Percentiles rank a stretch among this genome's conserved stretches.
Conservation (phyloP, 148 eudicot species). For the Vaccinium macrocarpon region DNA sequence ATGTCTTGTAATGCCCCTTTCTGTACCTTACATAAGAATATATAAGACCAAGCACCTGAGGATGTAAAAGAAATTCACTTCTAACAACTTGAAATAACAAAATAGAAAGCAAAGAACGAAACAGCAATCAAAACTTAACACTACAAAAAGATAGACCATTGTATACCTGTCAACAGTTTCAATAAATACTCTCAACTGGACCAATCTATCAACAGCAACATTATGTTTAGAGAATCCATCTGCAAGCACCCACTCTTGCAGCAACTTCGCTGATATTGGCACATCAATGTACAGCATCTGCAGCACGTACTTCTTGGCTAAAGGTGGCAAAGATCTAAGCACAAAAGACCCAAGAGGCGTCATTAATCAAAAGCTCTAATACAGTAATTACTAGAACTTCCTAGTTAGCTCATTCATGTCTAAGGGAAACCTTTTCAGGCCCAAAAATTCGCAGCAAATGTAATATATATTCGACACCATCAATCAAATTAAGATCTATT, state of each 20-base stretch:
- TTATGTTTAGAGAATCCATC: conserved; percentile 84
- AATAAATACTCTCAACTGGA: conserved; percentile 70
- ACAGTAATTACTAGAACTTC: neutral
- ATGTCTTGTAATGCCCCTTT: neutral
- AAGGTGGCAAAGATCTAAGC: conserved; percentile 84
- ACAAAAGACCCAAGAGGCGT: conserved; percentile 12
- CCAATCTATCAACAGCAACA: conserved; percentile 78
- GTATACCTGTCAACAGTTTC: conserved; percentile 75
- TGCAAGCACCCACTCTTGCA: conserved; percentile 92
- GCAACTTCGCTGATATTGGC: conserved; percentile 57
- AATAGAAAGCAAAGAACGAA: conserved; percentile 3
- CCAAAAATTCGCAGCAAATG: neutral
- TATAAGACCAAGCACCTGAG: neutral
- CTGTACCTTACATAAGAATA: neutral
- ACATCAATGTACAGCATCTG: conserved; percentile 72
- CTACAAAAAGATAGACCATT: conserved; percentile 3
- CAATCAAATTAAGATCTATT: neutral
- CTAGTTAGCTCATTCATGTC: neutral
- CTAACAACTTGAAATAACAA: neutral
- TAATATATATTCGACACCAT: neutral
- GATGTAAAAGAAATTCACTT: neutral
- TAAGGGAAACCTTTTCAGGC: neutral
- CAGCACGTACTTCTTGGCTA: conserved; percentile 82
- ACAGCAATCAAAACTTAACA: neutral
- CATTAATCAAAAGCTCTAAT: neutral